Evolutionary conservation across 148 eudicot species (phyloP).

Genomic region (Cornus suecica): DNA sequence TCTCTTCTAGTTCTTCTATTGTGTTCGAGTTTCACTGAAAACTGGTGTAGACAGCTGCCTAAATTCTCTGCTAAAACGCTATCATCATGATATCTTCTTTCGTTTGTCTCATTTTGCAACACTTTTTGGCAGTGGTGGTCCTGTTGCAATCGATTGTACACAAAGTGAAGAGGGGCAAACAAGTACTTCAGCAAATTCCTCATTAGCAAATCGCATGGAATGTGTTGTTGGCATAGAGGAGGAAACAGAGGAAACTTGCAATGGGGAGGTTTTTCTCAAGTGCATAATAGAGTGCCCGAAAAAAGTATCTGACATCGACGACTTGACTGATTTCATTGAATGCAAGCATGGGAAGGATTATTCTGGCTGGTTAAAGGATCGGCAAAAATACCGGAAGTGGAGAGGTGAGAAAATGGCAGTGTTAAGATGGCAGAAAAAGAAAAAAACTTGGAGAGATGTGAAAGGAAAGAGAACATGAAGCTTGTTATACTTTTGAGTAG

Average conservation of each 20-base stretch:
- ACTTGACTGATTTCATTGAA: slow-evolving; percentile 57
- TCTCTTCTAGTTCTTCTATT: no score
- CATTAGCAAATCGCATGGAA: slow-evolving; percentile 7
- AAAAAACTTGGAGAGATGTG: slow-evolving; percentile 31
- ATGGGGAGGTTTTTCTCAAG: slow-evolving; percentile 48
- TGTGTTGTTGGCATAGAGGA: slow-evolving; percentile 25
- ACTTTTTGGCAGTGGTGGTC: slow-evolving; percentile 18
- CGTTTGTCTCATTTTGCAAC: not conserved
- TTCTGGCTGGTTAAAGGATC: slow-evolving; percentile 42
- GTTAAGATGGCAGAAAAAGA: slow-evolving; percentile 46
- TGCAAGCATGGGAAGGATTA: slow-evolving; percentile 69
- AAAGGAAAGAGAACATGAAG: slow-evolving; percentile 12
- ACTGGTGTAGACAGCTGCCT: not conserved
- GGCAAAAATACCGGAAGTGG: slow-evolving; percentile 30
- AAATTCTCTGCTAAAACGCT: not conserved
- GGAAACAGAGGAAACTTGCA: slow-evolving; percentile 41
- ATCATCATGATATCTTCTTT: not conserved
- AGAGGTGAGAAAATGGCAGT: slow-evolving; percentile 36
- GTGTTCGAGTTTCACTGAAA: no score
- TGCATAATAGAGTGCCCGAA: slow-evolving; percentile 15
- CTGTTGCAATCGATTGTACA: slow-evolving; percentile 3
- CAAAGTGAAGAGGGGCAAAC: slow-evolving; percentile 12
- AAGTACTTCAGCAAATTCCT: slow-evolving; percentile 15
- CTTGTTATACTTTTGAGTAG: not conserved
- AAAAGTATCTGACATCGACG: slow-evolving; percentile 35